Evolutionary conservation across 164 flowering plant species (phyloP), one percentile per base, ranked within the genome.

Genomic region (Vitis labrusca): DNA sequence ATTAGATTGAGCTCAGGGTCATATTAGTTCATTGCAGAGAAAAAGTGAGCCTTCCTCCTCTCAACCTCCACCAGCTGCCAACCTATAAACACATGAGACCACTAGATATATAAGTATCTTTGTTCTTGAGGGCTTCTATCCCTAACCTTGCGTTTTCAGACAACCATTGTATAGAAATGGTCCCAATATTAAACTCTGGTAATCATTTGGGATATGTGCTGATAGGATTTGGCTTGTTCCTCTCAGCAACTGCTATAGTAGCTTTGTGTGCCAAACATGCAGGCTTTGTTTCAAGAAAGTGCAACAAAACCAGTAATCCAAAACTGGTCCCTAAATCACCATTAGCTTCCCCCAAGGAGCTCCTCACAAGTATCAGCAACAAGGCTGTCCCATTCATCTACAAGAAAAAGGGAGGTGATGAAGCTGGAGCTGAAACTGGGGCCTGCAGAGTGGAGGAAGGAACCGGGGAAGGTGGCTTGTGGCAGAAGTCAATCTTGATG

Each of bases 401-500:
- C 27, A 63, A 61, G 74, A 71, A 52, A 30, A 71, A 65, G 30
- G 50, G 15, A 44, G 29, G 37, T 2, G 62, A 53, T 0, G 54
- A 65, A 50, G 16, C 29, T 0, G 51, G 54, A 50, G 58, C 12
- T 1, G 59, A 49, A 64, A 57, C 71, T 59, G 11, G 50, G 50
- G 44, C 44, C 44, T 29, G 69, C 16, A 37, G 54, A 44, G 17
- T n/a, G 13, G 82, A 72, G 15, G 77, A 71, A 50, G 77, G 77
- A 44, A 72, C 66, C 15, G 90, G 79, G 9, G 87, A 79, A 29
- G 89, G 76, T 0, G 92, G 89, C 7, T 16, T 89, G 69, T 87
- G 94, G 91, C 91, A 83, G 71, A 86, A 74, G 67, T 66, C 59
- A 5, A 89, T 87, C 19, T 65, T 87, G 82, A 85, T 87, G 94